These are phyloP conservation scores for Aspergillus pseudoterreus DNA, from an alignment of 2,329 filamentous ascomycete species.

Conservation along the genomic window DNA sequence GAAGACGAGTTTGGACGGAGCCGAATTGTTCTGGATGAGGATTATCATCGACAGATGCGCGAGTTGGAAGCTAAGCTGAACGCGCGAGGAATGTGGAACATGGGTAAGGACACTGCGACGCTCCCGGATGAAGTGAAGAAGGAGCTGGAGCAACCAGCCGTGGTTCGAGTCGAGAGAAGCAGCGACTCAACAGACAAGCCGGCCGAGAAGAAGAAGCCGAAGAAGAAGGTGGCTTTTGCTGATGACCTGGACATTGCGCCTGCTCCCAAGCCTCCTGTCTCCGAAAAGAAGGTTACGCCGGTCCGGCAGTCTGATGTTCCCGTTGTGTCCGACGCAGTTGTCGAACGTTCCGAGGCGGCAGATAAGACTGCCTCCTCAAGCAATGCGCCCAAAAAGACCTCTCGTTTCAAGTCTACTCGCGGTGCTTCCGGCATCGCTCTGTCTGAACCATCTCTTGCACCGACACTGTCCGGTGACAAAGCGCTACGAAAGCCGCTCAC, in stretches of 20 bases:
- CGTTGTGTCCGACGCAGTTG: slow-evolving; percentile 40
- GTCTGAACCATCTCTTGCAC: slow-evolving; percentile 5
- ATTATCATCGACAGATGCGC: slow-evolving; percentile 78
- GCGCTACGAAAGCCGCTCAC: slow-evolving; percentile 19
- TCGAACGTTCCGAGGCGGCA: slow-evolving; percentile 36
- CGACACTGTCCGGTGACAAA: slow-evolving; percentile 10
- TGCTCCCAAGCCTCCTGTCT: slow-evolving; percentile 28
- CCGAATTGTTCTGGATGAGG: slow-evolving; percentile 65
- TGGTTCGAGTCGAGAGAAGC: slow-evolving; percentile 23
- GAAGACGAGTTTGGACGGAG: slow-evolving; percentile 73
- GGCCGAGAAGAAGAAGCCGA: slow-evolving; percentile 25
- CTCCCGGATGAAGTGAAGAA: slow-evolving; percentile 31
- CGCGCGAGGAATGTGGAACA: slow-evolving; percentile 53
- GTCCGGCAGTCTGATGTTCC: slow-evolving; percentile 24
- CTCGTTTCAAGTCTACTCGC: slow-evolving; percentile 42
- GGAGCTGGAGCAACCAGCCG: slow-evolving; percentile 25
- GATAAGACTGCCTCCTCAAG: slow-evolving; percentile 16
- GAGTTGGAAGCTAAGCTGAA: slow-evolving; percentile 75
- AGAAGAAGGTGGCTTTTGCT: slow-evolving; percentile 80
- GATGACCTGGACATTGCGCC: slow-evolving; percentile 67
- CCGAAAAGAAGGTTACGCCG: slow-evolving; percentile 26
- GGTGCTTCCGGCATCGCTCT: slow-evolving; percentile 12
- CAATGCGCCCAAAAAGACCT: slow-evolving; percentile 36
- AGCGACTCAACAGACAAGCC: slow-evolving; percentile 9
- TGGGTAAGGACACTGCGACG: slow-evolving; percentile 48